Base-by-base conservation (phyloP, 2,329 filamentous ascomycete genomes). In the Colletotrichum sp. region DNA sequence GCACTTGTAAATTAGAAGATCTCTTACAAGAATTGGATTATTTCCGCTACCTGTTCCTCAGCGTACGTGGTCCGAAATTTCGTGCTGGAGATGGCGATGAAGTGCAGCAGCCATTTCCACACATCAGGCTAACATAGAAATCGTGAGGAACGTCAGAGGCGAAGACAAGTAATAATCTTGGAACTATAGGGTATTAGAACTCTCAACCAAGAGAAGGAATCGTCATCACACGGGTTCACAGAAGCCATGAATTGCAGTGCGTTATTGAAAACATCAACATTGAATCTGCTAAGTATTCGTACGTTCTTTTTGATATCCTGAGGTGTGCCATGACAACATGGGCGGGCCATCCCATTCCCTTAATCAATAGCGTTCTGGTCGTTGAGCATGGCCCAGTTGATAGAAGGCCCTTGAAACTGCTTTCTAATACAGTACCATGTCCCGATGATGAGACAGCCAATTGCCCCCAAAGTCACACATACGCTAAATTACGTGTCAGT, bases 331-430 rank as follows among this genome's bases (percentile, higher is more conserved):
- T 44, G 19, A n/a, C 16, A n/a, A n/a, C 19, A 1, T n/a, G 11
- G 19, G 1, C 5, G 3, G 3, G 39, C 39, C 19, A 2, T 11
- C 11, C 5, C 39, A 44, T 11, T 19, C 8, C 7, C 22, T 60
- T 60, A 60, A 6, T 36, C 30, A 25, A 32, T 57, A 16, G 48
- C 28, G 12, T 59, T 68, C 44, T 30, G 28, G 30, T 27, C 52
- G 12, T 66, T 59, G 27, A 48, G 27, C 30, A 63, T 34, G 5
- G 64, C 69, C 60, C 69, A 66, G 30, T 71, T 44, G 36, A 66
- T 66, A 25, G n/a, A 13, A 6, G 60, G 69, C 9, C 69, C 69
- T 36, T 66, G 16, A 44, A 59, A 71, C 28, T 71, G 19, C 19
- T 25, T 15, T 6, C 60, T 30, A 22, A 57, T 39, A 15, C 27